These are phyloP conservation scores for Hygrophila difformis DNA, from an alignment of 257 asterid species.

Conservation along the genomic window DNA sequence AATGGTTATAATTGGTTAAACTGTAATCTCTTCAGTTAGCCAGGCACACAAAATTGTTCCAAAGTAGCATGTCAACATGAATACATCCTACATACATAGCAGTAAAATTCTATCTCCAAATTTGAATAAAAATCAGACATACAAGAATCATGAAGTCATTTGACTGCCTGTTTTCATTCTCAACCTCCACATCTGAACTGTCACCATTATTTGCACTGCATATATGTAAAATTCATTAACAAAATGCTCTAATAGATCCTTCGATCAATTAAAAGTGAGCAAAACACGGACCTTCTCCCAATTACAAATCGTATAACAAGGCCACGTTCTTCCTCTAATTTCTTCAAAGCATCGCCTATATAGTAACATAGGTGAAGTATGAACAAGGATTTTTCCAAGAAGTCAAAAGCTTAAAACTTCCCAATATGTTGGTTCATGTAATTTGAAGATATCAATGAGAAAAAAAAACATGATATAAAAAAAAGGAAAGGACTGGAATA, in stretches of 20 bases:
- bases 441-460: too few species aligned
- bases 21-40: constrained; percentile 2
- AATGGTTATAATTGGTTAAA: too few species aligned
- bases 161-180: constrained; percentile 54
- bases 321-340: constrained; percentile 70
- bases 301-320: constrained; percentile 73
- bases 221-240: constrained; percentile 29
- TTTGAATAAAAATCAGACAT: constrained; percentile 25
- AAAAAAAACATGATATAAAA: too few species aligned
- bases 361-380: constrained; percentile 7
- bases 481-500: too few species aligned
- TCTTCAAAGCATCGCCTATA: constrained; percentile 55
- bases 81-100: too few species aligned
- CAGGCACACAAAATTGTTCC: constrained; percentile 1
- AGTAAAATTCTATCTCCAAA: too few species aligned
- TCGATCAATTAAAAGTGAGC: constrained; percentile 21
- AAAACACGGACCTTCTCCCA: constrained; percentile 59
- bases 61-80: constrained; percentile 2
- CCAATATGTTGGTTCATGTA: too few species aligned
- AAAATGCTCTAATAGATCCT: constrained; percentile 16
- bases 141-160: constrained; percentile 78
- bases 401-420: neutral
- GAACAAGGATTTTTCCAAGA: neutral
- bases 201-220: constrained; percentile 72
- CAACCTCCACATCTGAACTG: constrained; percentile 56